These are phyloP conservation scores for Tuber melanosporum DNA, from an alignment of 495 filamentous ascomycete genomes.

Conservation along the genomic window DNA sequence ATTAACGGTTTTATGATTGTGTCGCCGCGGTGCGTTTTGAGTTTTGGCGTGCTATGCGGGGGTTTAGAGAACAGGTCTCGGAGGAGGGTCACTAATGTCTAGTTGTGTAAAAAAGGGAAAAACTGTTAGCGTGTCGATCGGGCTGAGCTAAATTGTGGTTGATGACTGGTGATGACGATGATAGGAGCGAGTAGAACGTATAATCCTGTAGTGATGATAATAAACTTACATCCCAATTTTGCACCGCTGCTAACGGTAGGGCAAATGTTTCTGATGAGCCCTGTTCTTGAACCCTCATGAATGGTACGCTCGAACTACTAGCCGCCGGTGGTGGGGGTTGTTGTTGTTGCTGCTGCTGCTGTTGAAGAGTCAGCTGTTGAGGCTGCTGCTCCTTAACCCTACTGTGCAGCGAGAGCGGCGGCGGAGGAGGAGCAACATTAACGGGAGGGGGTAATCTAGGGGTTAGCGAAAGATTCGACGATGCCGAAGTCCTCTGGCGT, in stretches of 20 bases:
- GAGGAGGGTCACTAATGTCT: conserved; percentile 35
- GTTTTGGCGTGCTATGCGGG: conserved; percentile 28
- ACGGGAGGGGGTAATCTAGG: conserved; percentile 25
- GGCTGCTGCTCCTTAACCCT: conserved; percentile 15
- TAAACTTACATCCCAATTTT: conserved; percentile 37
- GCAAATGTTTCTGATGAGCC: conserved; percentile 41
- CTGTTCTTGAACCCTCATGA: conserved; percentile 37
- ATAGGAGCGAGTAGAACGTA: conserved; percentile 1
- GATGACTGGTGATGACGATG: not conserved
- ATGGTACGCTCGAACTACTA: conserved; percentile 26
- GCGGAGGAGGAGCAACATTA: conserved; percentile 29
- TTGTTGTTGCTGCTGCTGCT: conserved; percentile 35
- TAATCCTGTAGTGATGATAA: not conserved
- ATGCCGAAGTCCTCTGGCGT: conserved; percentile 31
- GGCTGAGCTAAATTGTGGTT: not conserved
- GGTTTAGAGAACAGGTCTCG: conserved; percentile 35
- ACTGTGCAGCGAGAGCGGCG: conserved; percentile 19
- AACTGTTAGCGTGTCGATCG: not conserved
- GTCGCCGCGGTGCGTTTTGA: conserved; percentile 39
- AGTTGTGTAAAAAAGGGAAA: conserved; percentile 11
- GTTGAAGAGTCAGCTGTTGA: conserved; percentile 14
- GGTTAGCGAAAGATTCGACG: conserved; percentile 27
- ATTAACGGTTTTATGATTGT: conserved; percentile 36
- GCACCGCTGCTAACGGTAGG: conserved; percentile 32
- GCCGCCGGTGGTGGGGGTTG: conserved; percentile 16